Percentiles rank a stretch among this genome's conserved stretches.
These are phyloP conservation scores for Hericium erinaceus DNA, from an alignment of 768 basidiomycete species.

Conservation along the genomic window DNA sequence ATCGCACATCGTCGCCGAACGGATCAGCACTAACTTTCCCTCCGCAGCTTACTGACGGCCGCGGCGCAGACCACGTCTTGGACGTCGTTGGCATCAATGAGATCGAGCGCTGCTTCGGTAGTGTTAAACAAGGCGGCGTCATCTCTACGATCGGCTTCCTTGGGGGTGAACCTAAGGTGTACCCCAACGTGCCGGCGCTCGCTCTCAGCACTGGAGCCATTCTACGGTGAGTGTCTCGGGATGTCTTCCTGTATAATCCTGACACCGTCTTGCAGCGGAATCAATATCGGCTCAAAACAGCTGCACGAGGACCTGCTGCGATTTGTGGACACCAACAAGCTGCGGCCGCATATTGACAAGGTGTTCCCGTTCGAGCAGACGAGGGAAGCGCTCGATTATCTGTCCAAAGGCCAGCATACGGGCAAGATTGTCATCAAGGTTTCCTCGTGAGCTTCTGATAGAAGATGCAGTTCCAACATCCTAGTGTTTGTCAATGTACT, in stretches of 20 bases:
- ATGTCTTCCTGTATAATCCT: neutral
- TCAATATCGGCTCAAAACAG: constrained; percentile 1
- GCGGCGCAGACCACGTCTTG: neutral
- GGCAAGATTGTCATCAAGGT: neutral
- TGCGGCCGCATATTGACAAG: neutral
- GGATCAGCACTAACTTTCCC: neutral
- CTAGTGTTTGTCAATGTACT: no score
- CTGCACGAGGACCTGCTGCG: neutral
- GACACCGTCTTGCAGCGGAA: neutral
- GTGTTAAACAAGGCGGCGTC: neutral
- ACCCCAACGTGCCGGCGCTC: neutral
- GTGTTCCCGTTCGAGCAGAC: constrained; percentile 1
- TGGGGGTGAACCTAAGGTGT: neutral
- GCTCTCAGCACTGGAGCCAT: neutral
- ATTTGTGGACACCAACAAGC: neutral
- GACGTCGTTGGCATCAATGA: neutral
- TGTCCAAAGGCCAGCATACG: neutral
- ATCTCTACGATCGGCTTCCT: constrained; percentile 2
- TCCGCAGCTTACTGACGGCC: neutral
- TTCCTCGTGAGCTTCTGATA: no score
- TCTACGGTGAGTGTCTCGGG: neutral
- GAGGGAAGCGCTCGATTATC: neutral
- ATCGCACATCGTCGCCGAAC: neutral
- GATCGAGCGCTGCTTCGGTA: neutral
- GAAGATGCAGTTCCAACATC: no score